These are phyloP conservation scores for Lipomyces chichibuensis DNA, from an alignment of 805 yeast genomes.

Conservation along the genomic window DNA sequence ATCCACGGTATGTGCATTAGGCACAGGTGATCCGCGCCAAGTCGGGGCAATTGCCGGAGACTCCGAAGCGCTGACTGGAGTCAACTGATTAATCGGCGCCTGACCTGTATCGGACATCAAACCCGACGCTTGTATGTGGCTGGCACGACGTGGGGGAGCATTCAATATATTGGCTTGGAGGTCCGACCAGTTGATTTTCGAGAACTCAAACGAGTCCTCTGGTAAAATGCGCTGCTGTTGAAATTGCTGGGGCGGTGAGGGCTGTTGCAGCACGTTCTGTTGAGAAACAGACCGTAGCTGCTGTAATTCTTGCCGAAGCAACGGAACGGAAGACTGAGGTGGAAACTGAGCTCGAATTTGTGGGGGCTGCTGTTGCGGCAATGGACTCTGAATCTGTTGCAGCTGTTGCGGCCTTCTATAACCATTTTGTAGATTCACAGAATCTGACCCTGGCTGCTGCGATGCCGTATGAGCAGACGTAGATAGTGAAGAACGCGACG, in stretches of 20 bases:
- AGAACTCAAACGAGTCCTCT: constrained; percentile 8
- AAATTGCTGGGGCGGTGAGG: background rate
- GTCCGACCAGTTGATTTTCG: constrained; percentile 15
- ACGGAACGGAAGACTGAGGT: background rate
- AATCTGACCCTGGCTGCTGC: background rate
- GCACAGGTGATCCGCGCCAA: constrained; percentile 12
- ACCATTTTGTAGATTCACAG: background rate
- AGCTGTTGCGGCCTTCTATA: constrained; percentile 5
- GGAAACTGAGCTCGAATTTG: background rate
- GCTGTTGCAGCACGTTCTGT: background rate
- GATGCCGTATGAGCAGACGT: background rate
- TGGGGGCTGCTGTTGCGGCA: constrained; percentile 1
- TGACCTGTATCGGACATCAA: constrained; percentile 2
- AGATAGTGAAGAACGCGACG: background rate
- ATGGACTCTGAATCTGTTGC: constrained; percentile 2
- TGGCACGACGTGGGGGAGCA: background rate
- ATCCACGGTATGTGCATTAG: background rate
- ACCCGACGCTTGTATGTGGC: background rate
- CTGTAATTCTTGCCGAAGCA: constrained; percentile 8
- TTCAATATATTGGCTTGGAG: constrained; percentile 10
- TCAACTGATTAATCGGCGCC: background rate
- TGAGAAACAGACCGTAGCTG: constrained; percentile 1
- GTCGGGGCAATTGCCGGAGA: constrained; percentile 12
- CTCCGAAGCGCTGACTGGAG: constrained; percentile 16
- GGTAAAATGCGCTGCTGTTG: background rate